Conservation (phyloP, 2,329 filamentous ascomycete species). For the Aspergillus nomiae region DNA sequence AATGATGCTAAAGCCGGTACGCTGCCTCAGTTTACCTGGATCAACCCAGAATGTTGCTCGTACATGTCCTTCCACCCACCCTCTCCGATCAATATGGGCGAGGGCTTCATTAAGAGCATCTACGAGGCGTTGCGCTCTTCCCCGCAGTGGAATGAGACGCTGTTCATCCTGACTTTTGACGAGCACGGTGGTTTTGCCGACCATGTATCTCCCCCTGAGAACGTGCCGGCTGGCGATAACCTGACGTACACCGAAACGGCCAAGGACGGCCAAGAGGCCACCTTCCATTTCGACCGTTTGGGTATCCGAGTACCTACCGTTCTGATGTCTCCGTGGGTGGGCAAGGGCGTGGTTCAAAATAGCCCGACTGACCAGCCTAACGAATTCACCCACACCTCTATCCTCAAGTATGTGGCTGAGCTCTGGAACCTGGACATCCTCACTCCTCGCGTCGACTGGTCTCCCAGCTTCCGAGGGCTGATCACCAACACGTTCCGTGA, state of each 20-base stretch:
- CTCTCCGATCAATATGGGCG: conserved; percentile 47
- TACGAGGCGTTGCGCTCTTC: conserved; percentile 48
- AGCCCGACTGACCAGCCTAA: conserved; percentile 38
- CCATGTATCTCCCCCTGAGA: conserved; percentile 47
- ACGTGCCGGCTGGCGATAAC: conserved; percentile 42
- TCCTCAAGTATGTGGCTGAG: conserved; percentile 46
- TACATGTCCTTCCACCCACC: conserved; percentile 53
- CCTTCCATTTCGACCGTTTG: conserved; percentile 45
- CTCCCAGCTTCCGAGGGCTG: conserved; percentile 40
- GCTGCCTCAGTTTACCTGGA: conserved; percentile 50
- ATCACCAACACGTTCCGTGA: conserved; percentile 29
- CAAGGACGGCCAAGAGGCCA: conserved; percentile 37
- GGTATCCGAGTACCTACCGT: conserved; percentile 49
- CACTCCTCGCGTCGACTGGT: conserved; percentile 41
- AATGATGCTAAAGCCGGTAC: conserved; percentile 47
- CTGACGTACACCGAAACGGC: conserved; percentile 37
- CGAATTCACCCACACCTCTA: conserved; percentile 49
- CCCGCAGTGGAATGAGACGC: conserved; percentile 51
- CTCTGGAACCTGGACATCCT: conserved; percentile 46
- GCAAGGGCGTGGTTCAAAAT: conserved; percentile 44
- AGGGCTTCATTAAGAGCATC: conserved; percentile 49
- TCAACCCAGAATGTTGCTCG: conserved; percentile 55
- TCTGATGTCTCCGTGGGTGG: conserved; percentile 49
- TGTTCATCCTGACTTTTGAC: conserved; percentile 52
- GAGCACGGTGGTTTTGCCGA: conserved; percentile 53